Evolutionary conservation across 805 yeast genomes (phyloP).

Genomic region (Priceomyces melissophilus): DNA sequence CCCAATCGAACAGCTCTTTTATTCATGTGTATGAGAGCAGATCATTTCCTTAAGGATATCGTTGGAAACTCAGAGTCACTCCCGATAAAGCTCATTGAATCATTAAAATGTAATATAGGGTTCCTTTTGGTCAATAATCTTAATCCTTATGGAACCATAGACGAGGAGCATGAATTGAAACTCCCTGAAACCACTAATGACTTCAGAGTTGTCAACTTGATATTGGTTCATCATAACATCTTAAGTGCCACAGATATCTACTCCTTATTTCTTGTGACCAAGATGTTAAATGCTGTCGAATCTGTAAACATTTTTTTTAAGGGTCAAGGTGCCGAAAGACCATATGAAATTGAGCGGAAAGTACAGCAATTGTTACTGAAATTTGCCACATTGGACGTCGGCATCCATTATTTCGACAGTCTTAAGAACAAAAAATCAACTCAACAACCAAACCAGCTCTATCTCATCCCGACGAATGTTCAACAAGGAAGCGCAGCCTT

Average conservation of each 20-base stretch:
- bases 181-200: too few relatives aligned
- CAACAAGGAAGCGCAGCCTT: conserved; percentile 12
- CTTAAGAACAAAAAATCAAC: too few relatives aligned
- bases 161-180: neutral
- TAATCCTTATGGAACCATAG: too few relatives aligned
- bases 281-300: conserved; percentile 13
- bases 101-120: conserved; percentile 29
- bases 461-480: conserved; percentile 22
- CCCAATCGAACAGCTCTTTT: conserved; percentile 23
- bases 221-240: conserved; percentile 29
- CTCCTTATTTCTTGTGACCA: conserved; percentile 24
- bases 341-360: neutral
- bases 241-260: conserved; percentile 34
- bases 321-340: conserved; percentile 9
- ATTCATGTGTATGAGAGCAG: conserved; percentile 19
- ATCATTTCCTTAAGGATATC: conserved; percentile 6
- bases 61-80: conserved; percentile 15
- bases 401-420: too few relatives aligned
- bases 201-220: conserved; percentile 19
- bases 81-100: conserved; percentile 24
- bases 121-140: conserved; percentile 23
- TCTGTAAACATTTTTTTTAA: conserved; percentile 20
- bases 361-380: neutral
- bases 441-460: conserved; percentile 10
- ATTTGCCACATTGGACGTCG: too few relatives aligned